These are phyloP conservation scores for Ophiostoma novo-ulmi DNA, from an alignment of 2,329 filamentous ascomycete genomes.

Conservation along the genomic window DNA sequence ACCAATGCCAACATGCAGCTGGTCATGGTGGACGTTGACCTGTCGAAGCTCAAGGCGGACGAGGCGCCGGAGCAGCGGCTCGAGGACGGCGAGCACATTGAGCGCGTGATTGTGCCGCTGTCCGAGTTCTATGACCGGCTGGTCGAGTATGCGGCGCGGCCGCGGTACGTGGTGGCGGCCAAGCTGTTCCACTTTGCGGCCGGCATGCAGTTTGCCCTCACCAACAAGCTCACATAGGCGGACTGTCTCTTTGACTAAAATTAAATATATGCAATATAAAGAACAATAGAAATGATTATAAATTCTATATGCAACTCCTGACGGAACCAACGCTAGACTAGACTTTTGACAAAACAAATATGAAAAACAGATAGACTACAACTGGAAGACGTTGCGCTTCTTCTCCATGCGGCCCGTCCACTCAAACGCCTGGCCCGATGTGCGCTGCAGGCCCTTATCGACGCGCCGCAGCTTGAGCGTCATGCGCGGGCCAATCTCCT, in stretches of 20 bases:
- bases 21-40: slow-evolving; percentile 53
- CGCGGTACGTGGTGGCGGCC: slow-evolving; percentile 51
- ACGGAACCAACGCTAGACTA: neutral
- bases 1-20: slow-evolving; percentile 58
- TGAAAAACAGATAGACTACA: slow-evolving; percentile 44
- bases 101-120: slow-evolving; percentile 55
- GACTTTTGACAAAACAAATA: neutral
- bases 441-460: slow-evolving; percentile 72
- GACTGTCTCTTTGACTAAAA: too few relatives aligned
- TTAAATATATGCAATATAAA: neutral
- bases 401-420: slow-evolving; percentile 98
- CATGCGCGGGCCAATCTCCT: slow-evolving; percentile 71
- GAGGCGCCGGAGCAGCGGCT: slow-evolving; percentile 51
- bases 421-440: slow-evolving; percentile 72
- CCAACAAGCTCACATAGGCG: slow-evolving; percentile 31
- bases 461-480: slow-evolving; percentile 85
- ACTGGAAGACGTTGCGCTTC: slow-evolving; percentile 83
- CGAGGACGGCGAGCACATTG: slow-evolving; percentile 58
- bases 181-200: slow-evolving; percentile 58
- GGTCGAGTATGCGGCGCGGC: slow-evolving; percentile 42
- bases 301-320: neutral
- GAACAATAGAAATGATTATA: neutral
- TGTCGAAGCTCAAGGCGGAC: slow-evolving; percentile 40
- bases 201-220: slow-evolving; percentile 48
- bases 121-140: slow-evolving; percentile 51